A percentile compares a stretch with the other conserved stretches of the same genome.
Evolutionary conservation across 257 asterid genomes (phyloP).

Genomic region (Primulina tabacum): DNA sequence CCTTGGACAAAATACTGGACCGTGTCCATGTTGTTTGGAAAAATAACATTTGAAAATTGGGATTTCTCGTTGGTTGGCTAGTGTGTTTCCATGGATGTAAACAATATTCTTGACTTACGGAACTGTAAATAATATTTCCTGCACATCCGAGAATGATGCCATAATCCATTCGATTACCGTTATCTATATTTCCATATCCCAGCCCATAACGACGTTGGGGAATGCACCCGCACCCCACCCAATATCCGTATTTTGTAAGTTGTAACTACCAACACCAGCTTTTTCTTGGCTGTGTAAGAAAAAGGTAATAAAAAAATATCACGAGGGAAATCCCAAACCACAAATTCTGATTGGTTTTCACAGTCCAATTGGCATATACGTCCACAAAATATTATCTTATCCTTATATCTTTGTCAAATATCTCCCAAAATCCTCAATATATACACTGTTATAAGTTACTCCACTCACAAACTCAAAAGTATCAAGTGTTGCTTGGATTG

Average conservation of each 20-base stretch:
- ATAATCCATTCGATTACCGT: neutral
- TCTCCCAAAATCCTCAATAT: conserved; percentile 25
- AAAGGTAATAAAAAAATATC: conserved; percentile 22
- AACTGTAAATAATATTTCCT: too few species aligned
- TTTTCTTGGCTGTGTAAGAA: neutral
- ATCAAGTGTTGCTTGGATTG: conserved; percentile 13
- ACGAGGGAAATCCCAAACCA: conserved; percentile 50
- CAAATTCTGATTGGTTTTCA: conserved; percentile 53
- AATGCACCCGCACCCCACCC: neutral
- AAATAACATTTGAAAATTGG: too few species aligned
- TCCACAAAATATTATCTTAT: conserved; percentile 61
- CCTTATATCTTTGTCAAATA: conserved; percentile 31
- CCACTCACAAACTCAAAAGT: conserved; percentile 16
- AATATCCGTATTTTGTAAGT: too few species aligned
- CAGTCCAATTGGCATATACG: conserved; percentile 40
- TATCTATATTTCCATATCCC: conserved; percentile 6
- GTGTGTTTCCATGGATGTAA: too few species aligned
- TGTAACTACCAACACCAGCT: conserved; percentile 15
- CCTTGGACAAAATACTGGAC: neutral
- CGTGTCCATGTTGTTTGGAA: neutral
- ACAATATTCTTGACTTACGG: too few species aligned
- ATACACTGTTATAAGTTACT: conserved; percentile 20
- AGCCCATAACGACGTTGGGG: conserved; percentile 7
- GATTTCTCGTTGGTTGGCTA: too few species aligned
- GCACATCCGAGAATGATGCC: too few species aligned